These are phyloP conservation scores for Aspergillus neoniger DNA, from an alignment of 2,329 filamentous ascomycete species.

Conservation along the genomic window DNA sequence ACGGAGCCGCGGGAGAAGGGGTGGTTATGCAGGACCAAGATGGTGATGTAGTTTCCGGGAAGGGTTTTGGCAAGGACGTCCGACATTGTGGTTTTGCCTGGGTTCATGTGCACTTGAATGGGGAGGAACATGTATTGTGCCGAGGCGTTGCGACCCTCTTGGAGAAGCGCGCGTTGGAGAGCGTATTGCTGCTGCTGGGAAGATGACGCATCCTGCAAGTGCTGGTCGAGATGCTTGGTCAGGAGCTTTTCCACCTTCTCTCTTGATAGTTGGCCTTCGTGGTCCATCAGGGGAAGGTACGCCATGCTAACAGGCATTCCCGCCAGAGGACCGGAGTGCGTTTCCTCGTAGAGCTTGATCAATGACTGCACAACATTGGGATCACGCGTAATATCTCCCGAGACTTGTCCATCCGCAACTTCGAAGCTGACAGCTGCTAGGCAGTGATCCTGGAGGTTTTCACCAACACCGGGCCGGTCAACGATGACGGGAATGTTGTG, in stretches of 20 bases:
- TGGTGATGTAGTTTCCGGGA: slow-evolving; percentile 24
- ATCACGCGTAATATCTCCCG: slow-evolving; percentile 28
- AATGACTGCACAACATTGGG: slow-evolving; percentile 22
- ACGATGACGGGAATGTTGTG: slow-evolving; percentile 49
- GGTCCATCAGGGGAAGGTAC: slow-evolving; percentile 30
- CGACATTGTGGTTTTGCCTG: slow-evolving; percentile 16
- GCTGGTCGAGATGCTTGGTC: background rate
- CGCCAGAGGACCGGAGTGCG: slow-evolving; percentile 25
- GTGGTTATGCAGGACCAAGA: slow-evolving; percentile 28
- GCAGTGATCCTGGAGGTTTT: slow-evolving; percentile 55
- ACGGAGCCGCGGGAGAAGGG: slow-evolving; percentile 37
- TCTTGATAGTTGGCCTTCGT: slow-evolving; percentile 15
- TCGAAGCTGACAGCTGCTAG: slow-evolving; percentile 33
- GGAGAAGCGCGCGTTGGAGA: slow-evolving; percentile 18
- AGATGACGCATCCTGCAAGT: background rate
- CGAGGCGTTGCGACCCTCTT: slow-evolving; percentile 10
- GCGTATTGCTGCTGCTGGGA: slow-evolving; percentile 16
- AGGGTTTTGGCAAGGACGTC: slow-evolving; percentile 18
- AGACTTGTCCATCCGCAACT: slow-evolving; percentile 25
- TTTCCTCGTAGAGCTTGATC: slow-evolving; percentile 26
- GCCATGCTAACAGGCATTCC: slow-evolving; percentile 28
- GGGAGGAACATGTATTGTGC: slow-evolving; percentile 20
- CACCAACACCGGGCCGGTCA: slow-evolving; percentile 50
- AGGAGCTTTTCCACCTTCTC: slow-evolving; percentile 15
- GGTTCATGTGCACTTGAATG: slow-evolving; percentile 19